Base-by-base conservation (phyloP, 139 green algal genomes). In the Auxenochlorella pyrenoidosa region DNA sequence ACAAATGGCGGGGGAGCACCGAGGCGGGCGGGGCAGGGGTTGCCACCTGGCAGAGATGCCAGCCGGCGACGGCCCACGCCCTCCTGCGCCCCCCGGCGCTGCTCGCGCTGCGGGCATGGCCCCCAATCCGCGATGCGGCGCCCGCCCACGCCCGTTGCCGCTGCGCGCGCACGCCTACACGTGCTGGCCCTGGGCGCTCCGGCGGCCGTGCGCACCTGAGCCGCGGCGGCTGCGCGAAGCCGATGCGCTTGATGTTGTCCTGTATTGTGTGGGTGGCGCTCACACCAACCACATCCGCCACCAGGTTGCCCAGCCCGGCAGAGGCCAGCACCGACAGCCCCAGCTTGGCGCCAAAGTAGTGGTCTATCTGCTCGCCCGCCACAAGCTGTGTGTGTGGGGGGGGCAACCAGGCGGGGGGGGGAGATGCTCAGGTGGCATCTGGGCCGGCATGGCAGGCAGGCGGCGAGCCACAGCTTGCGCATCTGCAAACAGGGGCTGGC, bases 281-380 rank as follows among this genome's bases (percentile, higher is more conserved):
- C 16, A 97, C 88, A 26, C 94, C 94, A 26, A 90, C 90, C 75
- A 94, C 86, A 38, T 94, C 92, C 26, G 89, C 89, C 51, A 94
- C 88, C 38, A 94, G 59, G 51, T 94, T 94, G 72, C 92, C 92
- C 71, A 94, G 79, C 0, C 85, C 92, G 12, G 92, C 92, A 43
- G 91, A 91, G 10, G 92, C 92, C 85, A 94, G n/a, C 28, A 92
- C 93, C 15, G 92, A 89, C 13, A 94, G 81, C 26, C 91, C 92
- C 32, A 94, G 41, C 40, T 73, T 71, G 4, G 58, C 84, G 38
- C 92, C 92, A 30, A 94, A 89, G 51, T 86, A 71, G 1, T 75
- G 16, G 59, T 97, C 95, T 47, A 97, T 96, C 78, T 93, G 87
- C 72, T 96, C 93, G 34, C 95, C 95, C 34, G 93, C 94, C 38